Evolutionary conservation across 2,329 filamentous ascomycete species (phyloP), one percentile per base, ranked within the genome.

Genomic region (Stagonosporopsis cucurbitacearum): DNA sequence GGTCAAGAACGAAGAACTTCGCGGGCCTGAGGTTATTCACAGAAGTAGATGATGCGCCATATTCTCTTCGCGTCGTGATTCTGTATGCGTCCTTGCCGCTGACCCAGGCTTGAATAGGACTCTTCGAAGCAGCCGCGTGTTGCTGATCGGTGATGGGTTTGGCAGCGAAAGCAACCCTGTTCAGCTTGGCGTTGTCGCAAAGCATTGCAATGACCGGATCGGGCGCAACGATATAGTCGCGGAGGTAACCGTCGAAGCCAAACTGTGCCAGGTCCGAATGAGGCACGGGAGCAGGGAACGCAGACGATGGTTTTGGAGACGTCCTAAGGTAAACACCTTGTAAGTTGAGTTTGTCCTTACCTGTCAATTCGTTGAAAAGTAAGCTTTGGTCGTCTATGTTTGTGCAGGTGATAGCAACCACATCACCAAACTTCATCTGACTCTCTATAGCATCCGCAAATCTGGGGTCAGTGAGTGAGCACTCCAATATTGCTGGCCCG

Each of bases 141-240:
- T 92, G 87, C 35, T 84, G 80, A 28, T 90, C 84, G 2, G 75
- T 84, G 30, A 93, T 85, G 9, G 91, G 86, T 5, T 73, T 74
- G 13, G 87, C 78, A 15, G 84, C 81, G 40, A 94, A 83, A 0
- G 86, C 91, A 6, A 88, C 88, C 23, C 80, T 78, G 65, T 96
- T 86, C 6, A 97, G 75, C 49, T 79, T 83, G 54, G 83, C 85
- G 63, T 90, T 88, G 12, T 86, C 84, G 74, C 92, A 97, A 20
- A 99, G 84, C 89, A 96, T 95, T 6, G 91, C 89, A 30, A 98
- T 78, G 1, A 99, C 91, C 1, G 90, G 84, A 1, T 88, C 86
- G 0, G 96, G 96, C 0, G 94, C 95, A 30, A 88, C 83, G 6
- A 99, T 71, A 55, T 84, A 91, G 68, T 98, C 90, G 23, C 90